These are phyloP conservation scores for Blastosporella zonata DNA, from an alignment of 1,284 basidiomycete genomes.

Conservation along the genomic window DNA sequence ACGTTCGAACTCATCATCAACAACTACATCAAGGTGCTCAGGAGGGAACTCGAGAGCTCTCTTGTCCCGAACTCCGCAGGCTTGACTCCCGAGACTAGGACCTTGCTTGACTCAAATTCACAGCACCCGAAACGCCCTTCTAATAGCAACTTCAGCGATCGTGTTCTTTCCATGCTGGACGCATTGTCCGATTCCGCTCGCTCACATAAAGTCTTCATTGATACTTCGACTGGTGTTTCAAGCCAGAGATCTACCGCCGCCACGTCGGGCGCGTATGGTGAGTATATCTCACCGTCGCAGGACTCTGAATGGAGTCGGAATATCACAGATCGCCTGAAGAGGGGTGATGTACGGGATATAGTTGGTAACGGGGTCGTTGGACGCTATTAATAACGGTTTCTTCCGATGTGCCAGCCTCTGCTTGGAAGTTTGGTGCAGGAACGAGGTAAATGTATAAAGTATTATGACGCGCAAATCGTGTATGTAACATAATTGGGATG, in stretches of 20 bases:
- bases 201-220: constrained; percentile 2
- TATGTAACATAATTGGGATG: too few species aligned
- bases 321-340: neutral
- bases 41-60: constrained; percentile 53
- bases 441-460: too few species aligned
- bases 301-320: constrained; percentile 8
- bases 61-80: neutral
- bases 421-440: too few species aligned
- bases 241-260: neutral
- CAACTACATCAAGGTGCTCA: constrained; percentile 55
- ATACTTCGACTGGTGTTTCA: neutral
- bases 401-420: too few species aligned
- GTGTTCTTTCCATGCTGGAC: constrained; percentile 23
- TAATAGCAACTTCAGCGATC: constrained; percentile 10
- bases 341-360: neutral
- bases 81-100: neutral
- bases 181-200: constrained; percentile 19
- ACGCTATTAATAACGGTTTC: too few species aligned
- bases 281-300: neutral
- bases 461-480: too few species aligned
- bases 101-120: neutral
- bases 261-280: neutral
- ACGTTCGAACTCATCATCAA: constrained; percentile 50
- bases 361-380: too few species aligned
- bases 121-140: constrained; percentile 4